These are phyloP conservation scores for Huntiella bhutanensis DNA, from an alignment of 2,329 filamentous ascomycete species.

Conservation along the genomic window DNA sequence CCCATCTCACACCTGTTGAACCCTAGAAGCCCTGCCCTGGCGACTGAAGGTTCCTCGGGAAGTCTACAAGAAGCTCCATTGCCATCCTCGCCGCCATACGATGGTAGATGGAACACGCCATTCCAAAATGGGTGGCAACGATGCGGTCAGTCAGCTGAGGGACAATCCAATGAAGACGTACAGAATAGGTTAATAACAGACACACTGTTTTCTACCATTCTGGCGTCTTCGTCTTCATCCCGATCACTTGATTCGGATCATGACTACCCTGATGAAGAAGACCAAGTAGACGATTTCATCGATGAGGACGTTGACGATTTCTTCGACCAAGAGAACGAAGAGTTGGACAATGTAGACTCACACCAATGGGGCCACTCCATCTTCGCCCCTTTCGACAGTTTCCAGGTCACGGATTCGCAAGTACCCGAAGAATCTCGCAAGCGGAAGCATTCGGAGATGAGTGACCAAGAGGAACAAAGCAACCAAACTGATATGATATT, in stretches of 20 bases:
- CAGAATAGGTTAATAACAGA: background rate
- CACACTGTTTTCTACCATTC: background rate
- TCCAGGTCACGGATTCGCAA: constrained; percentile 2
- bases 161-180: background rate
- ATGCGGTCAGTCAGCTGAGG: no score
- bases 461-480: background rate
- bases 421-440: constrained; percentile 4
- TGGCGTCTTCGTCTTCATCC: background rate
- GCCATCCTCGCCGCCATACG: no score
- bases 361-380: background rate
- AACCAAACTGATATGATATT: background rate
- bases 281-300: background rate
- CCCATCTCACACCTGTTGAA: no score
- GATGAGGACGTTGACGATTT: background rate
- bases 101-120: no score
- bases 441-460: constrained; percentile 5
- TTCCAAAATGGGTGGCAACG: no score
- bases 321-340: background rate
- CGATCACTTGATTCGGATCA: background rate
- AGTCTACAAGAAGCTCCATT: no score
- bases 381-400: background rate
- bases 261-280: background rate
- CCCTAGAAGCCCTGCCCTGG: no score
- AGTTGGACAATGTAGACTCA: background rate
- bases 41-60: no score